phyloP scores from a whole-genome alignment of 1,284 basidiomycete genomes.

The Rhodotorula mucilaginosa region DNA sequence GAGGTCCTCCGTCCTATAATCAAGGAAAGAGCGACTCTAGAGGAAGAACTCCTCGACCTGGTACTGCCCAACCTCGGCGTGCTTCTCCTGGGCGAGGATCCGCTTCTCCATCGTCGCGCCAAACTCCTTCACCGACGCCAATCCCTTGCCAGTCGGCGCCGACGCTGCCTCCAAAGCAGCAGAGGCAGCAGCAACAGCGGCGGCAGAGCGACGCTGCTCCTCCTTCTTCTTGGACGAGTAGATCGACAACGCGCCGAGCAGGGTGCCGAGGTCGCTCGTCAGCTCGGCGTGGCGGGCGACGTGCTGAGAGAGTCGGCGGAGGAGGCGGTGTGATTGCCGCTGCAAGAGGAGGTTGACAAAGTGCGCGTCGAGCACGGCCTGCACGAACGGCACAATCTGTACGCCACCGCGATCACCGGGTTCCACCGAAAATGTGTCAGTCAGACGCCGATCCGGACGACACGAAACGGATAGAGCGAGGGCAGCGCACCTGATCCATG shows the following conservation, averaged over 20 bases:
- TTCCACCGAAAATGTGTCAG: too few relatives aligned
- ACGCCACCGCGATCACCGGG: too few relatives aligned
- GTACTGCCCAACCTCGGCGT: conserved; percentile 35
- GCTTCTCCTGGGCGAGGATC: conserved; percentile 39
- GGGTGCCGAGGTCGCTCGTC: conserved; percentile 28
- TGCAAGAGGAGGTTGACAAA: conserved; percentile 40
- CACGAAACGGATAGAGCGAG: neutral
- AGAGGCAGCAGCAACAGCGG: neutral
- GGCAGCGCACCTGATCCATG: conserved; percentile 20
- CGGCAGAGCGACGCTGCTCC: conserved; percentile 2
- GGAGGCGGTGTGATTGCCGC: conserved; percentile 33
- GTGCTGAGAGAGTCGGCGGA: conserved; percentile 33
- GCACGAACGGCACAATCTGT: conserved; percentile 34
- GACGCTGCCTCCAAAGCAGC: neutral
- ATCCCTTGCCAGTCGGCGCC: neutral
- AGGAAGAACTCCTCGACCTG: conserved; percentile 35
- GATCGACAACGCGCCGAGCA: conserved; percentile 33
- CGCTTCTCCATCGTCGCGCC: conserved; percentile 36
- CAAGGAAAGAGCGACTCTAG: neutral
- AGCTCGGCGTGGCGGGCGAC: conserved; percentile 24
- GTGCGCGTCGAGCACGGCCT: conserved; percentile 40
- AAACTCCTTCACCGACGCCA: conserved; percentile 16
- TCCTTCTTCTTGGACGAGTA: conserved; percentile 30
- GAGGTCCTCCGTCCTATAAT: too few relatives aligned
- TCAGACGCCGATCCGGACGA: too few relatives aligned